Conservation (phyloP, 2,329 filamentous ascomycete genomes). For the Exophiala spinifera region DNA sequence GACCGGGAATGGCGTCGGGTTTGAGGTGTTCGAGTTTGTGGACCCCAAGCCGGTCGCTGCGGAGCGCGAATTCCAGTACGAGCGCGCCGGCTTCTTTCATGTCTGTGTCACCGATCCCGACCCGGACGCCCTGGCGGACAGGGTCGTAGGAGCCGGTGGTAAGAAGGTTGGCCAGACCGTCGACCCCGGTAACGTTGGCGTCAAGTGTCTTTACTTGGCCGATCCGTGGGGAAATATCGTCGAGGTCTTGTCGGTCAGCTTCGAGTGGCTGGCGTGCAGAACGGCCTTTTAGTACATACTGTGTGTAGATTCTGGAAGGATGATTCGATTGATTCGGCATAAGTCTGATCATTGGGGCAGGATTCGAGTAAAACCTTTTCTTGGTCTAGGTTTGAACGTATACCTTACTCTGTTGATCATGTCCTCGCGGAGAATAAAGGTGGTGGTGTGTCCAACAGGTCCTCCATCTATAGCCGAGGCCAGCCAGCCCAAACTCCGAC, state of each 20-base stretch:
- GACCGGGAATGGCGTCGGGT: constrained; percentile 35
- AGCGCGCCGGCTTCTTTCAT: constrained; percentile 37
- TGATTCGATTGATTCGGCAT: no score
- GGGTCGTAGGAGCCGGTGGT: constrained; percentile 31
- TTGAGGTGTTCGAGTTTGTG: constrained; percentile 37
- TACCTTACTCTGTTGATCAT: no score
- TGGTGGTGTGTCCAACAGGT: no score
- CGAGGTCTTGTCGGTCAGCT: constrained; percentile 9
- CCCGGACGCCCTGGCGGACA: constrained; percentile 30
- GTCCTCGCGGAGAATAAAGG: no score
- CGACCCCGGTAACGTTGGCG: not conserved
- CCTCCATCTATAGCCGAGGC: no score
- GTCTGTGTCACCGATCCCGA: constrained; percentile 35
- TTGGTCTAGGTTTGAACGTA: no score
- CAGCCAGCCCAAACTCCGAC: no score
- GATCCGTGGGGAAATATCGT: constrained; percentile 14
- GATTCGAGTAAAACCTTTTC: no score
- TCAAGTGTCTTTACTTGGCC: constrained; percentile 6
- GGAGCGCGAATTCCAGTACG: constrained; percentile 29
- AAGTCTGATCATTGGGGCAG: no score
- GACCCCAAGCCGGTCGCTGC: constrained; percentile 24
- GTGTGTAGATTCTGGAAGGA: no score
- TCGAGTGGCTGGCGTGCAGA: constrained; percentile 3
- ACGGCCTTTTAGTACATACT: constrained; percentile 1
- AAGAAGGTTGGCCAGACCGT: constrained; percentile 31